Conservation (phyloP, 73 alveolate species). For the Blepharisma japonicum region DNA sequence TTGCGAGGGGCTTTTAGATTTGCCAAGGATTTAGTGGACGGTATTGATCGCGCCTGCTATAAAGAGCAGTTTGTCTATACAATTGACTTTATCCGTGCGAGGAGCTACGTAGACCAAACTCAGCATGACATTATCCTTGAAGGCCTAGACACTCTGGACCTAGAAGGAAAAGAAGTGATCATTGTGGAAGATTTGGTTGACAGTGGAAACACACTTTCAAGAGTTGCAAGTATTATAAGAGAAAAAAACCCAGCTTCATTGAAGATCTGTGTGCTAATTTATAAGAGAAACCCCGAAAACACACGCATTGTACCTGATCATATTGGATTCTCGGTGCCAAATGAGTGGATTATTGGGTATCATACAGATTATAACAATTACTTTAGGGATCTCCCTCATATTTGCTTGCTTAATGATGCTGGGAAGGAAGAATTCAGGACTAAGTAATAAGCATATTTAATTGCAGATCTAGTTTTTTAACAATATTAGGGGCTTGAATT, state of each 20-base stretch:
- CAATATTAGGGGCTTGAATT: no score
- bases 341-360: conserved; percentile 6
- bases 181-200: neutral
- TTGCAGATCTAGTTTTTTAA: no score
- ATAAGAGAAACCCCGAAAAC: neutral
- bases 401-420: conserved; percentile 32
- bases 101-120: neutral
- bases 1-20: neutral
- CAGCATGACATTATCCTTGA: neutral
- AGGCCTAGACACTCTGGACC: neutral
- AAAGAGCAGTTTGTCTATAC: neutral
- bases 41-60: neutral
- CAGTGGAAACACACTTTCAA: neutral
- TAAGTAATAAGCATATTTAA: no score
- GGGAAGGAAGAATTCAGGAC: conserved; percentile 30
- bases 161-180: neutral
- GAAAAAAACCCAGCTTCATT: neutral
- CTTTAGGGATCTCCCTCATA: conserved; percentile 33
- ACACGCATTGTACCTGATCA: neutral
- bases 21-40: conserved; percentile 1
- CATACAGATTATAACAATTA: neutral
- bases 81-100: neutral
- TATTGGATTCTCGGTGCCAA: neutral
- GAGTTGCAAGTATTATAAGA: neutral
- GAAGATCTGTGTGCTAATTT: neutral